phyloP scores from a whole-genome alignment of 305 asterid species.

The Fraxinus velutina region DNA sequence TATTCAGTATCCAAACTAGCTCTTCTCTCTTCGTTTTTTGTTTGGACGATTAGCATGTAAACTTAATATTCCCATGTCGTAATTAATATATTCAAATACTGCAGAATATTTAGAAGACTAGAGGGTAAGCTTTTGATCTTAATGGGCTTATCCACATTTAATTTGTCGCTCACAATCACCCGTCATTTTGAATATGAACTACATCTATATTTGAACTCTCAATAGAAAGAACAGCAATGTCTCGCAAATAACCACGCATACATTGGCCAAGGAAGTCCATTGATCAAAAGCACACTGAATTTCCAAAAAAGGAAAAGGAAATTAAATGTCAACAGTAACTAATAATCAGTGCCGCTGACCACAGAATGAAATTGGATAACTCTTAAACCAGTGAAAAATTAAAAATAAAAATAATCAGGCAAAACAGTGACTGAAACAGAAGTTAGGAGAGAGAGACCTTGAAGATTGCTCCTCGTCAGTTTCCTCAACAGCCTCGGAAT shows the following conservation, averaged over 20 bases:
- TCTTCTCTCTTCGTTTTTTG: not conserved
- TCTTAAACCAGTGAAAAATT: not conserved
- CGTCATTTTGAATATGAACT: slow-evolving; percentile 8
- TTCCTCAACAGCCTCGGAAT: slow-evolving; percentile 56
- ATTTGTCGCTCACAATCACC: not conserved
- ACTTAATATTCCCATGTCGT: not conserved
- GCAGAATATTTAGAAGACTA: not conserved
- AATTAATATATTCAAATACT: not conserved
- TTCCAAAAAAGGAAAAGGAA: not conserved
- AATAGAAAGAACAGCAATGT: not conserved
- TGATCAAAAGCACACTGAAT: not conserved
- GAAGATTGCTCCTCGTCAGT: slow-evolving; percentile 45
- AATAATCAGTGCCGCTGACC: not conserved
- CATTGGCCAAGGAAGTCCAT: not conserved
- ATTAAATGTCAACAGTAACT: not conserved
- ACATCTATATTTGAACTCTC: slow-evolving; percentile 6
- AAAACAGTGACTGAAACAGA: slow-evolving; percentile 13
- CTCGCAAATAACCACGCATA: not conserved
- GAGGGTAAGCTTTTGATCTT: not conserved
- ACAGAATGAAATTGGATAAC: not conserved
- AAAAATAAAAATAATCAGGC: slow-evolving; percentile 1
- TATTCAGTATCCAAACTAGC: not conserved
- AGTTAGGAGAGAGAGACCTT: slow-evolving; percentile 42
- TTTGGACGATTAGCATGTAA: not conserved
- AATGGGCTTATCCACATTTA: not conserved